Base-by-base conservation (phyloP, 805 yeast genomes). In the Candida piceae region DNA sequence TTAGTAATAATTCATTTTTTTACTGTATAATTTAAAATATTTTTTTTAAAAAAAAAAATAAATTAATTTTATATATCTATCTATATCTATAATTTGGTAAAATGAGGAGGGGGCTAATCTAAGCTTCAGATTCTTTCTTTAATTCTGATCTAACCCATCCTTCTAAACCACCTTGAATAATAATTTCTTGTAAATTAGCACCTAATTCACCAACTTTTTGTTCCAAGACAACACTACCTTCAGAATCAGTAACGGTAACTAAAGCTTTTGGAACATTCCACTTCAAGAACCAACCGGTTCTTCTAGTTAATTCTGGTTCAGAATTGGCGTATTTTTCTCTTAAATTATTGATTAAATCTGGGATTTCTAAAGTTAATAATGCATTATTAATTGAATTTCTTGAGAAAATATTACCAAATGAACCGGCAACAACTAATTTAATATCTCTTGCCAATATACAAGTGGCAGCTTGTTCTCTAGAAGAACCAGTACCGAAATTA, bases 401-500 rank as follows among this genome's bases (percentile, higher is more conserved):
- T 39, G 89, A 82, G 66, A 93, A 93, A 52, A 90, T 93, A 69
- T 93, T 94, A 55, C 97, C 96, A 57, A 93, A 93, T 1, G 97
- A 90, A 23, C 99, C 99, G 11, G 96, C 84, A 41, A 94, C 96
- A 16, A 93, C 95, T 48, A 93, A 69, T 49, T 79, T 78, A 74
- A 93, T 87, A 47, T 88, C 97, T 54, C 94, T 78, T 29, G 98
- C 97, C 48, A 93, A 71, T 41, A 93, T 83, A 16, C 95, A 89
- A n/a, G 98, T 93, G 23, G 98, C 98, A 4, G 99, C 99, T 67
- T 93, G 99, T 62, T 93, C 99, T 66, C 99, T 80, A 18, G 96
- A 87, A 7, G 97, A 89, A 32, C 99, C 98, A 9, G 98, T 93
- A 51, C 99, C 99, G 59, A 93, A 93, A 61, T 93, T 93, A 71